Percentiles rank a stretch among this genome's conserved stretches.
phyloP scores from a whole-genome alignment of 108 stramenopile species.

The Cyclotella cryptica region DNA sequence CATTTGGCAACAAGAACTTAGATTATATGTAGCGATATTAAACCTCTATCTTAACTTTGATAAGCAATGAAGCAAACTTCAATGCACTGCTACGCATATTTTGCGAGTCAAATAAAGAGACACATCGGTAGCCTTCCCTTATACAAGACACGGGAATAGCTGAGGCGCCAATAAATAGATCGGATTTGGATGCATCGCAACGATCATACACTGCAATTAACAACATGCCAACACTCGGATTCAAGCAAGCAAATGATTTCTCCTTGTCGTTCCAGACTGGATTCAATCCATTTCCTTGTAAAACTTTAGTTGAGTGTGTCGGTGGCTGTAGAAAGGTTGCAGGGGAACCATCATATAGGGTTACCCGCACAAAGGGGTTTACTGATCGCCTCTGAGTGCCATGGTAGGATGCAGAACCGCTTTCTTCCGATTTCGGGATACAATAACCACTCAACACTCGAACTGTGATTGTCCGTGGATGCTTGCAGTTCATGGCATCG shows the following conservation, averaged over 20 bases:
- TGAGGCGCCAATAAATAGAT: constrained; percentile 74
- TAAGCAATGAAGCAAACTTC: constrained; percentile 74
- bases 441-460: constrained; percentile 74
- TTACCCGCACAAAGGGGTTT: constrained; percentile 72
- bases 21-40: background rate
- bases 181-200: constrained; percentile 54
- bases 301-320: constrained; percentile 52
- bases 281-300: constrained; percentile 90
- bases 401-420: constrained; percentile 4
- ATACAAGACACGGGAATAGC: constrained; percentile 75
- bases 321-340: constrained; percentile 52
- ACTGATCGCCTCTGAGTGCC: constrained; percentile 28
- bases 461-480: constrained; percentile 62
- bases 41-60: constrained; percentile 43
- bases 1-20: no score
- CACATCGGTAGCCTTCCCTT: constrained; percentile 79
- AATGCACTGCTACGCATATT: constrained; percentile 71
- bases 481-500: constrained; percentile 41
- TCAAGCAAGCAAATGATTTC: constrained; percentile 59
- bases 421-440: constrained; percentile 63
- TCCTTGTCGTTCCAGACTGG: constrained; percentile 89
- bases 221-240: constrained; percentile 77
- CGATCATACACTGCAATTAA: constrained; percentile 75
- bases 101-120: constrained; percentile 73
- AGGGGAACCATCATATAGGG: constrained; percentile 71